Evolutionary conservation across 305 asterid species (phyloP).

Genomic region (Ajuga reptans): DNA sequence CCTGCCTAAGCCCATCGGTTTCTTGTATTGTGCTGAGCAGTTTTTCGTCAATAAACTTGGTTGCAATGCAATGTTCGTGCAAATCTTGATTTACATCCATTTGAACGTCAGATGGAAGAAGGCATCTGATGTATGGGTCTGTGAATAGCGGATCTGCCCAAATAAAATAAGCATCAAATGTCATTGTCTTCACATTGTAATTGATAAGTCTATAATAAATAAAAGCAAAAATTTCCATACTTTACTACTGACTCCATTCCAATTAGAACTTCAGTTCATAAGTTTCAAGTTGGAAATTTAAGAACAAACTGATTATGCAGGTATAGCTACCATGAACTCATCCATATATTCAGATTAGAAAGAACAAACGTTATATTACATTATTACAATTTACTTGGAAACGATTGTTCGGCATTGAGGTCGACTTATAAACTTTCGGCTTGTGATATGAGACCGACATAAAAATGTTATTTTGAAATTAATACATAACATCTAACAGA

Average conservation of each 20-base stretch:
- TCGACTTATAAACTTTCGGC: background rate
- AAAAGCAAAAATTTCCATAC: background rate
- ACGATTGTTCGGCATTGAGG: background rate
- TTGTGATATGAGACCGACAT: background rate
- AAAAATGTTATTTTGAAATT: background rate
- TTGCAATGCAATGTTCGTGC: slow-evolving; percentile 65
- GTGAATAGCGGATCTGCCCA: slow-evolving; percentile 62
- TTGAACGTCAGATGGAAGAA: slow-evolving; percentile 36
- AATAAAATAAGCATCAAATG: background rate
- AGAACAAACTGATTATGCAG: background rate
- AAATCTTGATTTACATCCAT: slow-evolving; percentile 28
- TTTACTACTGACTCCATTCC: background rate
- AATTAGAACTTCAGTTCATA: background rate
- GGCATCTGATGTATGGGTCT: slow-evolving; percentile 74
- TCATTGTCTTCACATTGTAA: background rate
- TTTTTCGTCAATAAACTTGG: slow-evolving; percentile 71
- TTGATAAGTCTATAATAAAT: background rate
- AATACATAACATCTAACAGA: background rate
- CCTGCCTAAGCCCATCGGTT: slow-evolving; percentile 68
- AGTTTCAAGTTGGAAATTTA: background rate
- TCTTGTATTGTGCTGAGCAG: slow-evolving; percentile 37
- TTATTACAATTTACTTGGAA: too few species aligned
- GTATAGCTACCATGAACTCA: background rate
- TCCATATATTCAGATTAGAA: background rate
- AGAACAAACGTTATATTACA: background rate